Evolutionary conservation across 441 rosid genomes (phyloP).

Genomic region (Eutrema salsugineum): DNA sequence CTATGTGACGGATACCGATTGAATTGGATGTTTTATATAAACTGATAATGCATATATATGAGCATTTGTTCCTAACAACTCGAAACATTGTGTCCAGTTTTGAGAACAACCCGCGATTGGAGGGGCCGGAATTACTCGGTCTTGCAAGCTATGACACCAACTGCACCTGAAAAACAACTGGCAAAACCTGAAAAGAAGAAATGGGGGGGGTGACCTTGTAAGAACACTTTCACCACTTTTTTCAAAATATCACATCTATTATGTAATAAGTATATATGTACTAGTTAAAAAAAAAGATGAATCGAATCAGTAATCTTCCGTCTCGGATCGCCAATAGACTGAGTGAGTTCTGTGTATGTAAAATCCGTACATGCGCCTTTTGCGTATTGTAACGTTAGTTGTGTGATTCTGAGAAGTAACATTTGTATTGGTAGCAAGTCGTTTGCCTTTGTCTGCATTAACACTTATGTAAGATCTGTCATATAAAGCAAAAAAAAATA

Average conservation of each 20-base stretch:
- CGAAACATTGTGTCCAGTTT: conserved; percentile 49
- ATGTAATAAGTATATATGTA: conserved; percentile 26
- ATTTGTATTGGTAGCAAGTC: conserved; percentile 21
- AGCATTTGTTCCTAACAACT: not conserved
- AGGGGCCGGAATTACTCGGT: conserved; percentile 93
- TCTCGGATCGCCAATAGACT: not conserved
- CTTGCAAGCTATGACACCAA: conserved; percentile 91
- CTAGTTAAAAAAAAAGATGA: not conserved
- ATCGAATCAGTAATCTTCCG: conserved; percentile 4
- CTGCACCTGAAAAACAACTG: conserved; percentile 49
- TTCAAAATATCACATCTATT: conserved; percentile 15
- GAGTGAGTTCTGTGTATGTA: conserved; percentile 4
- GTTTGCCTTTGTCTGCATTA: not conserved
- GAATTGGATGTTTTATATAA: not conserved
- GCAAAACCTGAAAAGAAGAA: conserved; percentile 4
- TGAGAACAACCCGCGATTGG: conserved; percentile 85
- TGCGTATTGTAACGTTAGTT: conserved; percentile 7
- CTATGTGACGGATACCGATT: not conserved
- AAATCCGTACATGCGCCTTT: not conserved
- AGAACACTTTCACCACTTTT: conserved; percentile 34
- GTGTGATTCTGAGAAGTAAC: conserved; percentile 9
- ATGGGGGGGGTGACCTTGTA: conserved; percentile 30
- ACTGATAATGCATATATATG: not conserved
- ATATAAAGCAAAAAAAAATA: not conserved
- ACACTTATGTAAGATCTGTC: not conserved